Percentiles rank a stretch among this genome's conserved stretches.
These are phyloP conservation scores for Podila clonocystis DNA, from an alignment of 192 early-diverging fungal species.

Conservation along the genomic window DNA sequence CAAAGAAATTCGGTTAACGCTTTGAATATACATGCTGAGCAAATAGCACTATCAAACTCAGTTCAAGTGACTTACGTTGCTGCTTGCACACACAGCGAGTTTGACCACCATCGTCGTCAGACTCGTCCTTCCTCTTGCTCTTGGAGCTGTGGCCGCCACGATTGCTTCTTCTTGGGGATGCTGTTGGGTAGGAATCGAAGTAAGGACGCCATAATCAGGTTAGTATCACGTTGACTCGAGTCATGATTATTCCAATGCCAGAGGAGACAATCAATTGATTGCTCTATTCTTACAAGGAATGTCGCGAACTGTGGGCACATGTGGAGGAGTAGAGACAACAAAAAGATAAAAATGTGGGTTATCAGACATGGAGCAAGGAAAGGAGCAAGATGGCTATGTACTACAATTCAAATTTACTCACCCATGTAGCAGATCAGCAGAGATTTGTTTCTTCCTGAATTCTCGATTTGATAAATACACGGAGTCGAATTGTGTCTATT, in stretches of 20 bases:
- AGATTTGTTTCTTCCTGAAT: no score
- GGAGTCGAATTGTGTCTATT: no score
- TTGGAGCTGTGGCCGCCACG: constrained; percentile 34
- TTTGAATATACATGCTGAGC: no score
- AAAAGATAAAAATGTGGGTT: not conserved
- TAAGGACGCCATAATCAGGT: not conserved
- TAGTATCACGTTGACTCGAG: no score
- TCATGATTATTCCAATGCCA: no score
- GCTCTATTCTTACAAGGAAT: not conserved
- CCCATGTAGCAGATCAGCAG: constrained; percentile 1
- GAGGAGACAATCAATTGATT: no score
- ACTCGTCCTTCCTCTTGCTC: constrained; percentile 47
- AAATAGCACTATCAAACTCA: no score
- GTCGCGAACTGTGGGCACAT: not conserved
- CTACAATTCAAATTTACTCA: not conserved
- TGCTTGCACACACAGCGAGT: constrained; percentile 64
- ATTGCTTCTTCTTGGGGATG: constrained; percentile 43
- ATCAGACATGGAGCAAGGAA: not conserved
- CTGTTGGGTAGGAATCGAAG: not conserved
- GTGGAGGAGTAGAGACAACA: not conserved
- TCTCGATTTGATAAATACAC: no score
- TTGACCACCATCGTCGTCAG: constrained; percentile 56
- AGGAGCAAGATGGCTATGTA: not conserved
- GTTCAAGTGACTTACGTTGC: constrained; percentile 49
- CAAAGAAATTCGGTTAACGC: not conserved